phyloP scores from a whole-genome alignment of 2,329 filamentous ascomycete genomes.

The Fusarium liriodendri region DNA sequence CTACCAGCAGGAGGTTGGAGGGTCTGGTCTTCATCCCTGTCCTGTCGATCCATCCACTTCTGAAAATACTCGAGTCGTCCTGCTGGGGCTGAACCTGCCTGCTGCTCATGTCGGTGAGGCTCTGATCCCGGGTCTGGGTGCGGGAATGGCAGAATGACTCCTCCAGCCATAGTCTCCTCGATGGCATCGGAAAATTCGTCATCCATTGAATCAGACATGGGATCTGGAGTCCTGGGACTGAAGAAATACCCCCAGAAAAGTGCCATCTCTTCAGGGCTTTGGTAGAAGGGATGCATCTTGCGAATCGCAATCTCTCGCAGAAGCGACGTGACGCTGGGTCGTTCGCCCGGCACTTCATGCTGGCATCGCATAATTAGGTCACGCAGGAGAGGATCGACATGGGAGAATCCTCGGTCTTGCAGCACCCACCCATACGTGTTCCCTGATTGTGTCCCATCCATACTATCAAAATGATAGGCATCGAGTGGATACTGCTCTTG shows the following conservation, averaged over 20 bases:
- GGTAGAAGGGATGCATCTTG: slow-evolving; percentile 30
- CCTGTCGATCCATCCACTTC: not conserved
- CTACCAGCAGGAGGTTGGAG: not conserved
- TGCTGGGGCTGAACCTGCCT: not conserved
- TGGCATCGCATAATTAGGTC: slow-evolving; percentile 41
- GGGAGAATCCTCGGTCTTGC: not conserved
- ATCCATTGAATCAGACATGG: not conserved
- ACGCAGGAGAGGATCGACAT: slow-evolving; percentile 38
- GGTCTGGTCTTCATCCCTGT: not conserved
- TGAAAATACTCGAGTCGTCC: not conserved
- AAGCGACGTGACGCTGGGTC: slow-evolving; percentile 40
- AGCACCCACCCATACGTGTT: slow-evolving; percentile 41
- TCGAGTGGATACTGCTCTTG: slow-evolving; percentile 25
- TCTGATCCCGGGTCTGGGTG: not conserved
- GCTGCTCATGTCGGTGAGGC: not conserved
- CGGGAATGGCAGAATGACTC: not conserved
- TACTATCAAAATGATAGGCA: not conserved
- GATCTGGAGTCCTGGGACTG: not conserved
- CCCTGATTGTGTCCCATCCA: not conserved
- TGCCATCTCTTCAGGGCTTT: slow-evolving; percentile 21
- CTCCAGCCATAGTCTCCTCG: not conserved
- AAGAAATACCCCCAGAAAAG: slow-evolving; percentile 36
- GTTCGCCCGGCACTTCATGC: slow-evolving; percentile 40
- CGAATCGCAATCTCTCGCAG: slow-evolving; percentile 32
- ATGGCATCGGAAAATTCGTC: not conserved